A percentile compares a stretch with the other conserved stretches of the same genome.
Evolutionary conservation across 2,329 filamentous ascomycete genomes (phyloP).

Genomic region (Trichoderma brevicompactum): DNA sequence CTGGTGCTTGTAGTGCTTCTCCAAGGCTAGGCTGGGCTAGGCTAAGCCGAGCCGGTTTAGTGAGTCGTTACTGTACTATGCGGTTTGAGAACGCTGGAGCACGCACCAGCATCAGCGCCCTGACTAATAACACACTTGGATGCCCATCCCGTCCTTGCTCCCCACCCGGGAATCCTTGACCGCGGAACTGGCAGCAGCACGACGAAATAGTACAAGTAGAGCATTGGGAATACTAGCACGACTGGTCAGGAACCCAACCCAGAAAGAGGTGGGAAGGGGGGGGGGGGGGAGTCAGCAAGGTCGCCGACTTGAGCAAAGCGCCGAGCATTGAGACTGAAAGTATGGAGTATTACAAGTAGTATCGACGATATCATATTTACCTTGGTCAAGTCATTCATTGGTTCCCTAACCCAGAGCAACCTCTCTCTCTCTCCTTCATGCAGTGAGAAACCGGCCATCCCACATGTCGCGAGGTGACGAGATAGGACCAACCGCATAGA

Average conservation of each 20-base stretch:
- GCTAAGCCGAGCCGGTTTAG: background rate
- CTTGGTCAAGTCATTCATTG: background rate
- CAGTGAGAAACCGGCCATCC: slow-evolving; percentile 8
- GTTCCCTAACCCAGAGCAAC: background rate
- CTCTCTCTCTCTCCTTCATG: background rate
- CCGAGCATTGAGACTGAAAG: too few relatives aligned
- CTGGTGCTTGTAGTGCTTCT: too few relatives aligned
- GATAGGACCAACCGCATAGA: too few relatives aligned
- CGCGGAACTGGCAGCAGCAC: background rate
- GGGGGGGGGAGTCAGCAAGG: background rate
- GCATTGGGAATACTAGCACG: too few relatives aligned
- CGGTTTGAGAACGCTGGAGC: slow-evolving; percentile 14
- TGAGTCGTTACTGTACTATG: background rate
- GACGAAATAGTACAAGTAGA: background rate
- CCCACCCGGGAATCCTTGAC: background rate
- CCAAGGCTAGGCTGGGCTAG: background rate
- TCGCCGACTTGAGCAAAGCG: background rate
- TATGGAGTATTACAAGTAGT: too few relatives aligned
- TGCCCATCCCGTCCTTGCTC: background rate
- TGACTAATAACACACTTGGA: background rate
- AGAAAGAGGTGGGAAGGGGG: too few relatives aligned
- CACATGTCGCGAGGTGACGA: too few relatives aligned
- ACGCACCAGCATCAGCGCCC: background rate
- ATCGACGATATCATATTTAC: too few relatives aligned
- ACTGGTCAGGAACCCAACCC: too few relatives aligned